These are phyloP conservation scores for Fusarium sp. DNA, from an alignment of 2,329 filamentous ascomycete genomes.

Conservation along the genomic window DNA sequence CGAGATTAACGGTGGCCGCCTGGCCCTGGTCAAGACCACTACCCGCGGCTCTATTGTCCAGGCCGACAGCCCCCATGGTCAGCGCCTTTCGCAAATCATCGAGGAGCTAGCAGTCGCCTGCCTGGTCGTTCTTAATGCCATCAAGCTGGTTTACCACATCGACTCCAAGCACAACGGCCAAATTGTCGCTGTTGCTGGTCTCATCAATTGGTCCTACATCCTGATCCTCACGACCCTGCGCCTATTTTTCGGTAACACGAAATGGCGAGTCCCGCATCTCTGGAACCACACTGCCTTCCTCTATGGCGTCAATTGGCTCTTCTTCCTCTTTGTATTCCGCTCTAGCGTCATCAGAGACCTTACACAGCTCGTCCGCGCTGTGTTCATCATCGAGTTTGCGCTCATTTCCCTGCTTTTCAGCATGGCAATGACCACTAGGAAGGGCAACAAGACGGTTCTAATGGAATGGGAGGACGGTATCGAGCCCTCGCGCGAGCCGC, in stretches of 20 bases:
- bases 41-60: constrained; percentile 75
- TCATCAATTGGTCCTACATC: constrained; percentile 85
- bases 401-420: constrained; percentile 79
- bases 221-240: constrained; percentile 79
- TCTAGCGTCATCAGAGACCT: constrained; percentile 80
- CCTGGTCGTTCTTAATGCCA: constrained; percentile 76
- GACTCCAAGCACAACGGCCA: constrained; percentile 68
- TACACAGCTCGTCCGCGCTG: constrained; percentile 69
- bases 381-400: constrained; percentile 80
- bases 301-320: constrained; percentile 86
- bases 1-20: constrained; percentile 67
- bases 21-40: constrained; percentile 69
- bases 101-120: constrained; percentile 82
- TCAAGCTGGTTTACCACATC: constrained; percentile 69
- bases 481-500: constrained; percentile 86
- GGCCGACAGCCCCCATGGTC: constrained; percentile 80
- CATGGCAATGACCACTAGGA: constrained; percentile 84
- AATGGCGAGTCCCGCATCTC: constrained; percentile 76
- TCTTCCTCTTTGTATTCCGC: constrained; percentile 81
- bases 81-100: constrained; percentile 75
- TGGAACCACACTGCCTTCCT: constrained; percentile 95
- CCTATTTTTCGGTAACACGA: constrained; percentile 73
- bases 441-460: constrained; percentile 90
- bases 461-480: constrained; percentile 91
- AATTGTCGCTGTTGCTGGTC: constrained; percentile 72